Conservation (phyloP, 2,329 filamentous ascomycete genomes). For the Bipolaris cookei region DNA sequence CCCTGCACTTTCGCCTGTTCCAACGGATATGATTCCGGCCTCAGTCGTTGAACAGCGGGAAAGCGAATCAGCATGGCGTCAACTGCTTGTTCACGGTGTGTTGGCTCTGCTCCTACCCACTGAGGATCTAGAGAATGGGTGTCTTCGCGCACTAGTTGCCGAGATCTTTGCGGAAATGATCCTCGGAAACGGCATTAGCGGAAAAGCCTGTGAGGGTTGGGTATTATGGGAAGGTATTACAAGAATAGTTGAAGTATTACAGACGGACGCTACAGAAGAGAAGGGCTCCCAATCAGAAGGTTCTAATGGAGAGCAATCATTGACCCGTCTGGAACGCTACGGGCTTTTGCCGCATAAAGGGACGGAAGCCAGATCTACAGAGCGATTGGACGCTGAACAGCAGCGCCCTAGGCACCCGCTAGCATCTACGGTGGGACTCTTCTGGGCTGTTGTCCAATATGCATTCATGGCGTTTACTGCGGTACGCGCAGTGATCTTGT, state of each 20-base stretch:
- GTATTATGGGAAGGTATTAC: constrained; percentile 84
- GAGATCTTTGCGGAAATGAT: constrained; percentile 92
- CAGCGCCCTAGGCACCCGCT: constrained; percentile 23
- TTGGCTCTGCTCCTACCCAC: constrained; percentile 86
- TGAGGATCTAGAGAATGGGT: constrained; percentile 88
- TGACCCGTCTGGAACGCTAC: constrained; percentile 62
- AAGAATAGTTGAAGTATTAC: constrained; percentile 66
- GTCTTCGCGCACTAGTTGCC: constrained; percentile 79
- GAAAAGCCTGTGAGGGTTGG: constrained; percentile 85
- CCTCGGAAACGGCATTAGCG: constrained; percentile 79
- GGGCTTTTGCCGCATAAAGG: constrained; percentile 56
- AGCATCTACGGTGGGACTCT: constrained; percentile 47
- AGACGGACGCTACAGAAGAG: constrained; percentile 42
- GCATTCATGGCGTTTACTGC: constrained; percentile 60
- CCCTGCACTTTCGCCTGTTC: constrained; percentile 79
- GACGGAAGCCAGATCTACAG: constrained; percentile 27
- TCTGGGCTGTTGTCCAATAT: constrained; percentile 64
- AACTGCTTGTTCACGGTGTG: constrained; percentile 82
- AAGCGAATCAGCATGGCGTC: constrained; percentile 84
- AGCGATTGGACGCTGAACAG: constrained; percentile 22
- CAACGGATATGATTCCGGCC: constrained; percentile 60
- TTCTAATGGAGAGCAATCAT: constrained; percentile 32
- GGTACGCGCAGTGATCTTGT: constrained; percentile 69
- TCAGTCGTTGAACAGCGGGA: constrained; percentile 67
- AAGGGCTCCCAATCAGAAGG: constrained; percentile 38